Evolutionary conservation across 2,329 filamentous ascomycete species (phyloP), one percentile per base, ranked within the genome.

Genomic region (Albophoma yamanashiensis): DNA sequence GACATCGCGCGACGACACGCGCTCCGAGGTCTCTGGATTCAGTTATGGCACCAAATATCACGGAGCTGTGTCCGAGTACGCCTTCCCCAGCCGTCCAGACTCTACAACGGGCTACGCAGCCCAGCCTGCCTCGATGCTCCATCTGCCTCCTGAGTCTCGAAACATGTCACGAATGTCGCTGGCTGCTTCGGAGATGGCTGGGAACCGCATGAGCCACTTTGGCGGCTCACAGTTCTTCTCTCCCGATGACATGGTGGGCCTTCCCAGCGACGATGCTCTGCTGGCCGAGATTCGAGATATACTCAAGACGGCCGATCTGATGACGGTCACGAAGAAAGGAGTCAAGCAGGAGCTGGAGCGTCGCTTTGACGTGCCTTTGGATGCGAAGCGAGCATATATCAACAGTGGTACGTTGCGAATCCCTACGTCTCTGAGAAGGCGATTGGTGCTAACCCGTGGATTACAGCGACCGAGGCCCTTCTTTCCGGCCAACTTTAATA

Each of bases 241-340:
- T 12, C 77, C 82, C n/a, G 82, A 85, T 58, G 89, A 92, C 68
- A 80, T 96, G 67, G 80, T 83, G 9, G 85, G 88, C 60, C 76
- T 97, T 70, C 94, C 94, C 0, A 89, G 82, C 63, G 94, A 99
- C 67, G 94, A 99, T 69, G 89, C 91, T 14, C 80, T 99, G 57
- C 78, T 99, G 63, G 88, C 91, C 0, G 94, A 99, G 80, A 99
- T 99, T 67, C 85, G 94, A 58, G 92, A 97, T 70, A 96, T 99
- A 64, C 79, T 99, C 63, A 84, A 87, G 67, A 95, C 89, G 15
- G 92, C 92, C 2, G 94, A 99, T 76, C 78, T 99, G 70, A 99
- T 99, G 94, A 92, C 85, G 5, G 91, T 99, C 52, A 99, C 94
- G 65, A 99, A 99, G 86, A 99, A 99, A 85, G 91, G 89, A 68